Evolutionary conservation across 192 early-diverging fungal genomes (phyloP).

Genomic region (Polychytrium aggregatum): DNA sequence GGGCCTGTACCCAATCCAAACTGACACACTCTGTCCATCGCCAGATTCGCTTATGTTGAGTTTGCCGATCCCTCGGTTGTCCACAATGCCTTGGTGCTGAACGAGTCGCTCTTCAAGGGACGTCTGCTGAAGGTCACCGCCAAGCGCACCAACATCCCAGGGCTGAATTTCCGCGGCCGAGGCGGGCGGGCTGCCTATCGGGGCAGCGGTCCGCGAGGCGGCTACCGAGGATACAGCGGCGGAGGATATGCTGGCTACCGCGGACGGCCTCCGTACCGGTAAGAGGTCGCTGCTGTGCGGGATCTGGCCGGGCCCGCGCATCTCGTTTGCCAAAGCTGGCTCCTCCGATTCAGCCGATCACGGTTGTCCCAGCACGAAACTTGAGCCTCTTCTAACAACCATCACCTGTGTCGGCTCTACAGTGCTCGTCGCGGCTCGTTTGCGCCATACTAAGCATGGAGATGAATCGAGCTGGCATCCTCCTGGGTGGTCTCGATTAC

Average conservation of each 20-base stretch:
- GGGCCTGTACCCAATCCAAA: no score
- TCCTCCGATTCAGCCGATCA: no score
- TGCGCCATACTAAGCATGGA: conserved; percentile 25
- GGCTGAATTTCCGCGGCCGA: conserved; percentile 64
- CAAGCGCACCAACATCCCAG: conserved; percentile 92
- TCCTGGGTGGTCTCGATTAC: no score
- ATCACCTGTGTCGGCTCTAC: background rate
- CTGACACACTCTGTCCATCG: no score
- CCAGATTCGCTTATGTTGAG: conserved; percentile 84
- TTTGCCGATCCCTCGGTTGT: conserved; percentile 79
- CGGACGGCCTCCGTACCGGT: conserved; percentile 11
- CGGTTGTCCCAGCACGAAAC: no score
- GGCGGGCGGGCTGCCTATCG: conserved; percentile 61
- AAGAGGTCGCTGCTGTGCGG: background rate
- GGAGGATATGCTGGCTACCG: conserved; percentile 13
- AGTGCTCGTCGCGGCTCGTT: conserved; percentile 27
- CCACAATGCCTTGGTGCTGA: conserved; percentile 69
- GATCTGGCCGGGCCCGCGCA: no score
- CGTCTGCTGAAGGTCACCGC: conserved; percentile 74
- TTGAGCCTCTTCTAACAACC: no score
- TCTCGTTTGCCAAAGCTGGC: background rate
- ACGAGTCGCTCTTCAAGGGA: conserved; percentile 83
- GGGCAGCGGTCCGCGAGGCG: conserved; percentile 44
- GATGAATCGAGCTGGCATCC: no score
- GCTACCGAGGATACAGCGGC: conserved; percentile 4